Base-by-base conservation (phyloP, 768 basidiomycete species). In the Roridomyces roridus region DNA sequence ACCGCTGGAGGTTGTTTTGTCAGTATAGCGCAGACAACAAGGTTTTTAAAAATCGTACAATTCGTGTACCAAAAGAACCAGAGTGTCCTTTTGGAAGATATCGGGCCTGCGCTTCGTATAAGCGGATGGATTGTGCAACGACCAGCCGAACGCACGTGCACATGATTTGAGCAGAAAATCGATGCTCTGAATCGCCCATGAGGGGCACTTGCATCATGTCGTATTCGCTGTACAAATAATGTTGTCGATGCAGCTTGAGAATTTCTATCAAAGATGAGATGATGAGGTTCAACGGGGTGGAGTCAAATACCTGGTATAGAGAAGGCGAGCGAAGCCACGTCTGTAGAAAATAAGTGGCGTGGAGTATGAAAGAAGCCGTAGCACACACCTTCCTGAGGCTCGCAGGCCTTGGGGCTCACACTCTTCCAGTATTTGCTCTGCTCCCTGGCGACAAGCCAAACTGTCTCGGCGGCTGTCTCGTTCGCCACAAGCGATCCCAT, bases 361-460 rank as follows among this genome's bases (percentile, higher is more conserved):
- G 45, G 9, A 24, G 41, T 23, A 15, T 45, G 41, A 1, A 39
- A 25, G 5, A 47, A 21, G 25, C 24, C 36, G n/a, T 26, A 20
- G 31, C 25, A 47, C 52, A 23, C 64, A 91, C 96, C 87, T 75
- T 92, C 88, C 47, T 83, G 81, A 15, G 93, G 92, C 69, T 95
- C 92, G 63, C 89, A 89, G 10, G 86, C 80, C 71, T 89, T 92
- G 0, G 88, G 88, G 64, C 91, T 86, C 34, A 98, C 81, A 65
- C 76, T 87, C 70, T 89, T 94, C 97, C 97, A 99, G 68, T 90
- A 91, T 69, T 88, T 89, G 67, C 88, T 91, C 70, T 98, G 96
- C 47, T 93, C 85, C 61, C 83, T 83, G 9, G 92, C 91, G 11
- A 96, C 94, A 42, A 92, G 84, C 81, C 87, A 94, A 12, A 98